Evolutionary conservation across 2,329 filamentous ascomycete genomes (phyloP).

Genomic region (Alternaria infectoria): DNA sequence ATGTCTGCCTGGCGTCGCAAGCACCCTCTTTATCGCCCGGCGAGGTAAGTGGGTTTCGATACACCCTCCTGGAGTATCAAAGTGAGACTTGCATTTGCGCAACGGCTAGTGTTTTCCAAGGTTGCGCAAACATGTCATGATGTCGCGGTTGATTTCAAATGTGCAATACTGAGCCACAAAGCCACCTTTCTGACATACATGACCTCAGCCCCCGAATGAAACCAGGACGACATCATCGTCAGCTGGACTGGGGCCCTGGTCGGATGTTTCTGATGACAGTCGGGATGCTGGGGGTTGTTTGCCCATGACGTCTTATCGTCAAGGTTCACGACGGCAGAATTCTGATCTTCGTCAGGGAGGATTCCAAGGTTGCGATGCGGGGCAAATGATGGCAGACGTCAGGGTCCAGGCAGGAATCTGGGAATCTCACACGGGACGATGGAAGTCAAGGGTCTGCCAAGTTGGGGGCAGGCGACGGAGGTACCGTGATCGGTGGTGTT

Average conservation of each 20-base stretch:
- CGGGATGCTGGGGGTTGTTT: not conserved
- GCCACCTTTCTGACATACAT: slow-evolving; percentile 12
- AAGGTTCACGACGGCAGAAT: not conserved
- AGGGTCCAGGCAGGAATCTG: slow-evolving; percentile 6
- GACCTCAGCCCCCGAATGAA: not conserved
- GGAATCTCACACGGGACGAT: not conserved
- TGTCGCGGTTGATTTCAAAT: not conserved
- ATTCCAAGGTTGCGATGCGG: slow-evolving; percentile 7
- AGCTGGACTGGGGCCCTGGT: not conserved
- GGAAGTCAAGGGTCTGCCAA: not conserved
- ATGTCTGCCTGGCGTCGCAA: slow-evolving; percentile 1
- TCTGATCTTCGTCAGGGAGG: not conserved
- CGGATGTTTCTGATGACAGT: not conserved
- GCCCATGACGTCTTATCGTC: slow-evolving; percentile 5
- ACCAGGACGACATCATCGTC: slow-evolving; percentile 8
- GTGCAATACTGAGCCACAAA: not conserved
- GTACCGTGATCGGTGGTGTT: not conserved
- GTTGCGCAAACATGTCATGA: not conserved
- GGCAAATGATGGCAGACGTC: slow-evolving; percentile 12
- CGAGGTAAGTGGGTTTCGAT: not conserved
- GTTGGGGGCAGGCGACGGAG: not conserved
- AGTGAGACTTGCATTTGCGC: slow-evolving; percentile 1
- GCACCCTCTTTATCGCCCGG: not conserved
- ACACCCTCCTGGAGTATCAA: not conserved
- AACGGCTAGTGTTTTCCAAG: not conserved